Evolutionary conservation across 2,329 filamentous ascomycete species (phyloP).

Genomic region (Apiospora marii): DNA sequence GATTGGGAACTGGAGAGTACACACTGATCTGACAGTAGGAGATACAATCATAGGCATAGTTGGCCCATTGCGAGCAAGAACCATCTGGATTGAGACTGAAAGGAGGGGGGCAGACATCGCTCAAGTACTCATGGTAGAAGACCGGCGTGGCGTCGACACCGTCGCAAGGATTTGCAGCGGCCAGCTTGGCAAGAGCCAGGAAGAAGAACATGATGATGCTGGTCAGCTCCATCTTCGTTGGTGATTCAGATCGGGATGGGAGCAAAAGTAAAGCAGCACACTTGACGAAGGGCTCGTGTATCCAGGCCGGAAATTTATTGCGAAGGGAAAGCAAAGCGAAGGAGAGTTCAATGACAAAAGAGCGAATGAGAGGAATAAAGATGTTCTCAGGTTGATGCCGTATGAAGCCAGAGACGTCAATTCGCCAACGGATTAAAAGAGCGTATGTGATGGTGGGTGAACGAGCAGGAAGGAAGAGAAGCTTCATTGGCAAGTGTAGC

Average conservation of each 20-base stretch:
- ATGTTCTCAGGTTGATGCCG: not conserved
- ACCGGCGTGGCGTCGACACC: constrained; percentile 2
- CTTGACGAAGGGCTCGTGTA: no score
- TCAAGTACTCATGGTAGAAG: constrained; percentile 24
- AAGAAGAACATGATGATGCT: not conserved
- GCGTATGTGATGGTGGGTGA: not conserved
- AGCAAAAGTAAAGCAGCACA: not conserved
- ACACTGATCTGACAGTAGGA: constrained; percentile 23
- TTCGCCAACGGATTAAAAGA: not conserved
- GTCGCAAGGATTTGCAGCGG: constrained; percentile 21
- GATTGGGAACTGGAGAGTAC: not conserved
- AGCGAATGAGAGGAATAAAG: not conserved
- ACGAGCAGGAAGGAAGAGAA: not conserved
- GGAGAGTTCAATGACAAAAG: not conserved
- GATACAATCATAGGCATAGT: constrained; percentile 1
- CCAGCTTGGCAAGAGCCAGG: constrained; percentile 2
- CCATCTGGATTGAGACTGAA: not conserved
- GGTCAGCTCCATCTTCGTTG: not conserved
- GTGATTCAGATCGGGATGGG: not conserved
- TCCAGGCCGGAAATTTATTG: not conserved
- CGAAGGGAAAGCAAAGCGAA: not conserved
- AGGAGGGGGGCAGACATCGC: not conserved
- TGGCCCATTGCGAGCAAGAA: not conserved
- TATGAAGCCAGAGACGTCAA: not conserved
- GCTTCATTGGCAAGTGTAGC: not conserved